Evolutionary conservation across 345 rosid genomes (phyloP).

Genomic region (Syzygium jambos): DNA sequence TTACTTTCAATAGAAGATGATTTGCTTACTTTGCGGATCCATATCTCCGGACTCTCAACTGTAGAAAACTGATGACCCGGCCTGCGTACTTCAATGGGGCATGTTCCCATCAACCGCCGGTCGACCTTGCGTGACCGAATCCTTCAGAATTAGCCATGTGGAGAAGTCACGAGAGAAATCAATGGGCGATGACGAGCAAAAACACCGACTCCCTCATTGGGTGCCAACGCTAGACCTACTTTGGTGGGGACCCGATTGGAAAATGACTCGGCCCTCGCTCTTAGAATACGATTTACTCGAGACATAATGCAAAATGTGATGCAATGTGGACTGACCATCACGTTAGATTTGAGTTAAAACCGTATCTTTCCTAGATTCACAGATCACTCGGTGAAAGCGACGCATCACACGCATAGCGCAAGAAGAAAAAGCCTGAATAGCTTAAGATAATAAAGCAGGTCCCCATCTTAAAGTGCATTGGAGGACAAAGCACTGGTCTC

Average conservation of each 20-base stretch:
- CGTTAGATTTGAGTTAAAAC: neutral
- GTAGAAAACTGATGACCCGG: neutral
- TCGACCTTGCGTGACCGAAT: neutral
- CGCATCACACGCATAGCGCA: neutral
- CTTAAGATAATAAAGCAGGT: conserved; percentile 3
- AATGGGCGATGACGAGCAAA: neutral
- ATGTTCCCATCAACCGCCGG: neutral
- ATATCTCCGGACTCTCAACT: neutral
- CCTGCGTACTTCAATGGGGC: neutral
- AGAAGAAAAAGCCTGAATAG: conserved; percentile 4
- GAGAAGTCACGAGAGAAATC: neutral
- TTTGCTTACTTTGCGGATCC: too few relatives aligned
- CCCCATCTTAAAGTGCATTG: conserved; percentile 2
- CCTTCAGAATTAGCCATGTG: neutral
- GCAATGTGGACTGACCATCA: conserved; percentile 2
- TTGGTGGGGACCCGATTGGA: neutral
- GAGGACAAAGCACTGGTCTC: neutral
- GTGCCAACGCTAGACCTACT: neutral
- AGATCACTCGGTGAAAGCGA: conserved; percentile 19
- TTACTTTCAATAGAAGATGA: too few relatives aligned
- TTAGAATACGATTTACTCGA: neutral
- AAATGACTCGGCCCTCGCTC: neutral
- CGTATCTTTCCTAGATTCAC: conserved; percentile 19
- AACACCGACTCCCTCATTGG: neutral
- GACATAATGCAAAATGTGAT: neutral